Evolutionary conservation across 73 alveolate species (phyloP), one percentile per base, ranked within the genome.

Genomic region (Paramecium sonneborni): DNA sequence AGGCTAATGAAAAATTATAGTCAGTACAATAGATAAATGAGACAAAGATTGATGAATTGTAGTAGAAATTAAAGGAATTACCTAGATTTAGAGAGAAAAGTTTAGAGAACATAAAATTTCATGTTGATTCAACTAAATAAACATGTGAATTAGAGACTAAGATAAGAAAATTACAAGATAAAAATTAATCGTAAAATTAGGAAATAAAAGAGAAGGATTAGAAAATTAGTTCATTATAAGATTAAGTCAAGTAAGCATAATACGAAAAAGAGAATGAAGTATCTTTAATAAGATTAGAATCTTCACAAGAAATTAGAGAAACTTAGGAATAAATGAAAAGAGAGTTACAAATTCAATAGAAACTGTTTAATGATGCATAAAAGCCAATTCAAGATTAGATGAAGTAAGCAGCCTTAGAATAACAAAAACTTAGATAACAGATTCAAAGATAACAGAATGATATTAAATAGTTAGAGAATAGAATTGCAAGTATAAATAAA

Each of bases 311-410:
- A n/a, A 34, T 72, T 34, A 72, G 86, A 72, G 52, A 32, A 35
- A 72, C 44, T 14, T 18, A 72, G 11, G 86, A 72, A 21, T 28
- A 37, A 72, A 72, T 72, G 86, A 72, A 72, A 37, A 28, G 26
- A 34, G 86, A 72, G 35, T 41, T 72, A 34, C 6, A 30, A 28
- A 32, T 28, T 23, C 11, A 72, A 18, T 38, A 30, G 10, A 72
- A 38, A 72, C 12, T 72, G 9, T 72, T 72, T 37, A 72, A 72
- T 72, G 86, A 72, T 28, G 86, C 86, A 8, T 72, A 72, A 37
- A 72, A 72, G 0, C 86, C 86, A 34, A 32, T 34, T 72, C 23
- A 72, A 35, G 86, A 72, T 35, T 72, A 72, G 20, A 34, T 72
- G 57, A 72, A 35, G 8, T 4, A 32, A 21, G 86, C 86, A 32